Percentiles rank a stretch among this genome's conserved stretches.
Evolutionary conservation across 2,329 filamentous ascomycete genomes (phyloP).

Genomic region (Hansfordia pulvinata): DNA sequence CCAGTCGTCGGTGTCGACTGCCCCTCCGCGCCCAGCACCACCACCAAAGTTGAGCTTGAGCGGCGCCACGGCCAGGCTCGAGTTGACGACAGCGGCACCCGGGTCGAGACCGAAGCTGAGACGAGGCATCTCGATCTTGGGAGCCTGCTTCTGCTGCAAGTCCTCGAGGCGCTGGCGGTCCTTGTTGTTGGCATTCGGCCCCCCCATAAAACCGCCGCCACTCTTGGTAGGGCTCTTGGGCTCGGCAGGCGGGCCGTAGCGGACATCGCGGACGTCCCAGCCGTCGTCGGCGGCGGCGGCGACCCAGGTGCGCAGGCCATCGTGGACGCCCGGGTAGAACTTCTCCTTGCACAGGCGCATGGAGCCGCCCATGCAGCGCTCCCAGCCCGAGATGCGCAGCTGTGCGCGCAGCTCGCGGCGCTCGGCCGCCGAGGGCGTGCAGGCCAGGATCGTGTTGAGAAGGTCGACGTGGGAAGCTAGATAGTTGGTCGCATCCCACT

Average conservation of each 20-base stretch:
- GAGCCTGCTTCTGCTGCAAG: too few species aligned
- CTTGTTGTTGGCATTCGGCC: constrained; percentile 25
- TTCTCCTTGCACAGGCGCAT: constrained; percentile 93
- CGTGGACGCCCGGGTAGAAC: constrained; percentile 87
- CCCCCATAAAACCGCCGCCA: constrained; percentile 18
- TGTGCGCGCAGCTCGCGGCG: constrained; percentile 70
- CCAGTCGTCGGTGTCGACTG: too few species aligned
- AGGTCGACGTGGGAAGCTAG: constrained; percentile 86
- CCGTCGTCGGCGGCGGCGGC: constrained; percentile 75
- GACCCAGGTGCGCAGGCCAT: constrained; percentile 80
- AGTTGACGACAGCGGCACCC: constrained; percentile 5
- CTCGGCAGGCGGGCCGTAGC: constrained; percentile 50
- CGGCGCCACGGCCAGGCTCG: constrained; percentile 7
- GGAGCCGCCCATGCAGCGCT: constrained; percentile 75
- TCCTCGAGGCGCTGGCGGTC: constrained; percentile 39
- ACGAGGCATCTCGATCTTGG: constrained; percentile 47
- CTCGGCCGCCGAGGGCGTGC: constrained; percentile 52
- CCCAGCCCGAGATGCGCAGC: constrained; percentile 74
- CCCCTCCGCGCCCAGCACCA: too few species aligned
- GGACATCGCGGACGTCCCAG: constrained; percentile 73
- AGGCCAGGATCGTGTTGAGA: constrained; percentile 79
- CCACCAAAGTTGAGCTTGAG: too few species aligned
- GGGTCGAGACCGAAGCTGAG: constrained; percentile 38
- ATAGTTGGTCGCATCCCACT: constrained; percentile 98
- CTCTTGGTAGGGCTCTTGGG: constrained; percentile 30